A percentile compares a stretch with the other conserved stretches of the same genome.
Conservation (phyloP, 257 asterid species). For the Scutellaria galericulata region DNA sequence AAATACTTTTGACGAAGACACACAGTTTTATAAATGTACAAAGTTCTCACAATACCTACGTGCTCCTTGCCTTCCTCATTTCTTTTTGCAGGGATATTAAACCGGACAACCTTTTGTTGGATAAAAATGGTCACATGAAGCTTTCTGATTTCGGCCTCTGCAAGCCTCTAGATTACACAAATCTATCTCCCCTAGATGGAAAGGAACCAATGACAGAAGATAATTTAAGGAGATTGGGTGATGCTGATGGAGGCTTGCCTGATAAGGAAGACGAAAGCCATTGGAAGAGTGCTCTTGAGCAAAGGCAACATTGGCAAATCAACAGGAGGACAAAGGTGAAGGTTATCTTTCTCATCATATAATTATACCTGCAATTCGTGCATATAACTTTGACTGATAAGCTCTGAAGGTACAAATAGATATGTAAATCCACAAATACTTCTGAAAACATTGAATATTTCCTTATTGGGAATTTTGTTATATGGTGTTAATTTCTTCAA, state of each 20-base stretch:
- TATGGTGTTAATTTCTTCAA: conserved; percentile 6
- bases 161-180: conserved; percentile 64
- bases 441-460: neutral
- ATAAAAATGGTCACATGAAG: conserved; percentile 70
- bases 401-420: neutral
- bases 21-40: no score
- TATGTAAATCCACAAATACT: no score
- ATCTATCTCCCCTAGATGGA: conserved; percentile 40
- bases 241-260: conserved; percentile 37
- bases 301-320: conserved; percentile 63
- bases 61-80: neutral
- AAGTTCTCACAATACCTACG: neutral
- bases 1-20: neutral
- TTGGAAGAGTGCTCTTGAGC: conserved; percentile 56
- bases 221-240: neutral
- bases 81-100: conserved; percentile 67
- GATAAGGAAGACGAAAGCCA: conserved; percentile 51
- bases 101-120: conserved; percentile 81
- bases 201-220: conserved; percentile 34
- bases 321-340: conserved; percentile 58
- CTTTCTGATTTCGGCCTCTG: conserved; percentile 88
- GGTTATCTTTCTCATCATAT: neutral
- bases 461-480: neutral
- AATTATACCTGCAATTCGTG: neutral
- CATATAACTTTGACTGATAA: neutral